Evolutionary conservation across 139 green algal species (phyloP).

Genomic region (Monoraphidium neglectum): DNA sequence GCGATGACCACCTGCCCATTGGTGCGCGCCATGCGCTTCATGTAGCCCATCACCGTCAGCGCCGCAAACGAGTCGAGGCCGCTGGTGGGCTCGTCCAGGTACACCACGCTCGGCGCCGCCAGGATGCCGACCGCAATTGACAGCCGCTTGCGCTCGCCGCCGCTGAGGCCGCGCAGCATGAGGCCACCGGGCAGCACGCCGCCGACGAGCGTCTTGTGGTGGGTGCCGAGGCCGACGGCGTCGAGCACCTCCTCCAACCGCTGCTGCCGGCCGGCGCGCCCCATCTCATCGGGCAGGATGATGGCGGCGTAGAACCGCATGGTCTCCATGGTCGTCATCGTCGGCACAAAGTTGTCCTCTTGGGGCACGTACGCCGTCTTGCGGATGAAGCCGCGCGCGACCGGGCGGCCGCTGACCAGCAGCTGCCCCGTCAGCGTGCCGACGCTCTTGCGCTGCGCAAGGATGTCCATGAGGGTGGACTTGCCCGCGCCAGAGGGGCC

Average conservation of each 20-base stretch:
- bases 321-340: conserved; percentile 37
- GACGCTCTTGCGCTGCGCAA: conserved; percentile 35
- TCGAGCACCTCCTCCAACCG: conserved; percentile 21
- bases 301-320: conserved; percentile 44
- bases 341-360: conserved; percentile 43
- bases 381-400: conserved; percentile 13
- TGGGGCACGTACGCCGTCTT: conserved; percentile 10
- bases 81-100: conserved; percentile 81
- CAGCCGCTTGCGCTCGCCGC: conserved; percentile 91
- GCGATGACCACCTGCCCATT: conserved; percentile 71
- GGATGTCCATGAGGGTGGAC: conserved; percentile 45
- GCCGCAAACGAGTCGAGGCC: conserved; percentile 80
- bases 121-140: conserved; percentile 80
- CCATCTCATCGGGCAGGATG: conserved; percentile 23
- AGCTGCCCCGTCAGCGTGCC: conserved; percentile 16
- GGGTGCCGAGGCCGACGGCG: conserved; percentile 21
- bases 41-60: conserved; percentile 51
- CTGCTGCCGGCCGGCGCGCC: conserved; percentile 3
- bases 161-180: conserved; percentile 64
- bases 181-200: conserved; percentile 74
- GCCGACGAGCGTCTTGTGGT: conserved; percentile 48
- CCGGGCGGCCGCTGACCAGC: conserved; percentile 17
- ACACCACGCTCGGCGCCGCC: conserved; percentile 54
- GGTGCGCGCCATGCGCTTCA: conserved; percentile 56
- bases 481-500: conserved; percentile 40